phyloP scores from a whole-genome alignment of 2,329 filamentous ascomycete genomes.

The Colletotrichum navitas region DNA sequence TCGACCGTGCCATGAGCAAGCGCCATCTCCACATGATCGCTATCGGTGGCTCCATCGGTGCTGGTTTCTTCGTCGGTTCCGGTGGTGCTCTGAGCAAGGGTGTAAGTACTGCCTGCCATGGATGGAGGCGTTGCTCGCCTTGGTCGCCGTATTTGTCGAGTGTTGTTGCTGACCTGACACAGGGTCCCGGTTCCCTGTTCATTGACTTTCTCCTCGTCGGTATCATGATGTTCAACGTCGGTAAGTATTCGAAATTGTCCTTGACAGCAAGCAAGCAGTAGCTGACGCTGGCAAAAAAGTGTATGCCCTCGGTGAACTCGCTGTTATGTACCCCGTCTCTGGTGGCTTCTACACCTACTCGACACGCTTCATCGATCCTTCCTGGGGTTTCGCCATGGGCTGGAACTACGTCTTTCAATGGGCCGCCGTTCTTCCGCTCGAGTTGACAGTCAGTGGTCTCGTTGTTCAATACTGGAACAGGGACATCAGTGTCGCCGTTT shows the following conservation, averaged over 20 bases:
- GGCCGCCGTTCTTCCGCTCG: conserved; percentile 63
- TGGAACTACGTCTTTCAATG: conserved; percentile 66
- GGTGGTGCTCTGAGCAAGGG: conserved; percentile 65
- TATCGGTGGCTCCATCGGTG: conserved; percentile 72
- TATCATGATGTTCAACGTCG: conserved; percentile 71
- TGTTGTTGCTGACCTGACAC: not conserved
- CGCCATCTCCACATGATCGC: conserved; percentile 74
- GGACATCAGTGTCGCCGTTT: conserved; percentile 60
- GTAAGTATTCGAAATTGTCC: not conserved
- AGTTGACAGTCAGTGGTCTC: conserved; percentile 63
- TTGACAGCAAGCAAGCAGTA: fast-evolving
- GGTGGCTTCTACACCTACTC: conserved; percentile 74
- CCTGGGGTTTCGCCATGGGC: conserved; percentile 69
- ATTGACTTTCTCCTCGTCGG: conserved; percentile 68
- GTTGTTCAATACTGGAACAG: conserved; percentile 65
- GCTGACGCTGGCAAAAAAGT: conserved; percentile 47
- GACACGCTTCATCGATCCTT: conserved; percentile 71
- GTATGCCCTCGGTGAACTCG: conserved; percentile 71
- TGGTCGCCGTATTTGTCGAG: not conserved
- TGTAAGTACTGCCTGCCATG: conserved; percentile 29
- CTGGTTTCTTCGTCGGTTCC: conserved; percentile 73
- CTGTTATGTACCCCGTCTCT: conserved; percentile 72
- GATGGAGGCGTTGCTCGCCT: not conserved
- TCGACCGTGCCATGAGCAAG: conserved; percentile 64
- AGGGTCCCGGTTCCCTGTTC: conserved; percentile 58